Conservation (phyloP, 2,329 filamentous ascomycete genomes). For the Neonectria punicea region DNA sequence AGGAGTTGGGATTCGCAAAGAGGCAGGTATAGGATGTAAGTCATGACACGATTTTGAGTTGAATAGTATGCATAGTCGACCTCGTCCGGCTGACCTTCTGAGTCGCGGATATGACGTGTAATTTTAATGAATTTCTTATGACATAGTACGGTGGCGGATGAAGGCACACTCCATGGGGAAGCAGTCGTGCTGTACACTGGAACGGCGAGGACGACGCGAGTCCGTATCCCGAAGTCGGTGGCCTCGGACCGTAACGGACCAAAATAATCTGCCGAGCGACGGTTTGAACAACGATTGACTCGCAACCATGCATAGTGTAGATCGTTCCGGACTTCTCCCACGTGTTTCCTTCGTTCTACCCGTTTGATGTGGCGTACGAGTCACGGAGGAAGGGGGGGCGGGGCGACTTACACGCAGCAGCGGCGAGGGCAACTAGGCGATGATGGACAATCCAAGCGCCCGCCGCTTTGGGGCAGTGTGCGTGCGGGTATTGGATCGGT, state of each 20-base stretch:
- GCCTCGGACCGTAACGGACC: constrained; percentile 1
- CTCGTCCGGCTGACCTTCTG: constrained; percentile 26
- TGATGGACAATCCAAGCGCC: not conserved
- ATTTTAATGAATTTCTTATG: constrained; percentile 5
- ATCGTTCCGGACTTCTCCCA: not conserved
- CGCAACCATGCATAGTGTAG: not conserved
- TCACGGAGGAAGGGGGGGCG: not conserved
- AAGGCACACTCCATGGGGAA: not conserved
- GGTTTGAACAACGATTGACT: not conserved
- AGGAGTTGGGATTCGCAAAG: not conserved
- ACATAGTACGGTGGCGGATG: constrained; percentile 13
- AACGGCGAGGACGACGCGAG: not conserved
- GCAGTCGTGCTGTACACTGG: no score
- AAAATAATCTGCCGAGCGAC: not conserved
- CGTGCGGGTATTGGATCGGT: not conserved
- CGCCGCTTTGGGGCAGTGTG: not conserved
- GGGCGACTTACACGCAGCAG: not conserved
- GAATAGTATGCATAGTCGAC: constrained; percentile 16
- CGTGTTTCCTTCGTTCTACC: not conserved
- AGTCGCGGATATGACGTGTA: constrained; percentile 33
- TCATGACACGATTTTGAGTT: constrained; percentile 24
- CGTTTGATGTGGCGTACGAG: not conserved
- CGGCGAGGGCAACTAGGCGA: not conserved
- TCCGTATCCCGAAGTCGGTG: constrained; percentile 1
- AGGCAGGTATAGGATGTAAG: constrained; percentile 10